A percentile compares a stretch with the other conserved stretches of the same genome.
phyloP scores from a whole-genome alignment of 2,329 filamentous ascomycete genomes.

The Tolypocladium cylindrosporum region DNA sequence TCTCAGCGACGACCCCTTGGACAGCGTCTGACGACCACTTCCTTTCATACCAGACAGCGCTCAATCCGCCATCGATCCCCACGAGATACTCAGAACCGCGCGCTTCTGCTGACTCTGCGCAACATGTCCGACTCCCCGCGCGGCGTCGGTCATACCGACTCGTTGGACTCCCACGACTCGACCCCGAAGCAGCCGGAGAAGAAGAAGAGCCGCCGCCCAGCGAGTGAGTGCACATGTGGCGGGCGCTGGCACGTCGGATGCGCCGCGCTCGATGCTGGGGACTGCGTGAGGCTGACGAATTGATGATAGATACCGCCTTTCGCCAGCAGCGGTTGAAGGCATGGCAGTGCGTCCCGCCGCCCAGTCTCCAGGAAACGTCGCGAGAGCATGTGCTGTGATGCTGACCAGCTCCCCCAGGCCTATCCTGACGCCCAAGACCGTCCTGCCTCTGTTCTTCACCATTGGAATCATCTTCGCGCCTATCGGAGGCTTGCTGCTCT shows the following conservation, averaged over 20 bases:
- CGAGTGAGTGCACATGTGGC: conserved; percentile 52
- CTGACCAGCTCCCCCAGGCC: conserved; percentile 45
- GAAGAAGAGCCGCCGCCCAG: conserved; percentile 83
- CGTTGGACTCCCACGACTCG: conserved; percentile 44
- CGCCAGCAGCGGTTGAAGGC: conserved; percentile 94
- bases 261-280: conserved; percentile 1
- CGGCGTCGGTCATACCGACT: conserved; percentile 37
- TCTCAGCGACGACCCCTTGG: neutral
- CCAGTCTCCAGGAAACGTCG: neutral
- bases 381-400: neutral
- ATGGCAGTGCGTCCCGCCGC: conserved; percentile 69
- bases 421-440: conserved; percentile 90
- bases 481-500: conserved; percentile 78
- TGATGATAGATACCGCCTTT: conserved; percentile 74
- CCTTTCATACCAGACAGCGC: neutral
- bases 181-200: conserved; percentile 53
- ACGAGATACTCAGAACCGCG: neutral
- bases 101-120: neutral
- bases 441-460: conserved; percentile 81
- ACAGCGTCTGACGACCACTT: conserved; percentile 1
- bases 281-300: conserved; percentile 9
- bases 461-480: conserved; percentile 90
- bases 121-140: conserved; percentile 38
- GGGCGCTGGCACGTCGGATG: neutral
- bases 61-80: neutral